phyloP scores from a whole-genome alignment of 805 yeast species.

The Clavispora asparagi region DNA sequence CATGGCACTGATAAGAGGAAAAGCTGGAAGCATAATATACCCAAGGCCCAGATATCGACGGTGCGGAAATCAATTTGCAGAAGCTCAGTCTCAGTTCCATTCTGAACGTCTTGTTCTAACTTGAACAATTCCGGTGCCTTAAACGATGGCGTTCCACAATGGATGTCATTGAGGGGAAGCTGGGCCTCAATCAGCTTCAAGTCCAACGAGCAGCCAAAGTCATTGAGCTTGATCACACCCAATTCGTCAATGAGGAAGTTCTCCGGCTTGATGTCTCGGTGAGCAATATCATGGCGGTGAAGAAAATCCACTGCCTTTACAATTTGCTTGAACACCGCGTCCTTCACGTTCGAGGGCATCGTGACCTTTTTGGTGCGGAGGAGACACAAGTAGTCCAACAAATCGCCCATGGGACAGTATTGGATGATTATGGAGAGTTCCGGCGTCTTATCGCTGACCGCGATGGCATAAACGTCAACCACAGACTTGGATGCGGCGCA shows the following conservation, averaged over 20 bases:
- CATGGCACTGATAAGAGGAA: conserved; percentile 44
- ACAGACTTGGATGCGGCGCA: conserved; percentile 25
- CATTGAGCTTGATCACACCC: conserved; percentile 43
- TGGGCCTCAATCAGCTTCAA: conserved; percentile 17
- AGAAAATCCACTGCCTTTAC: conserved; percentile 41
- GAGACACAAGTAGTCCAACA: conserved; percentile 37
- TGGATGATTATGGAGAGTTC: conserved; percentile 36
- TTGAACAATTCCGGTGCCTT: conserved; percentile 49
- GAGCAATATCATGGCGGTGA: conserved; percentile 40
- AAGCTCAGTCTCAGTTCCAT: background rate
- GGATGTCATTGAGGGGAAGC: conserved; percentile 18
- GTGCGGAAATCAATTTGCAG: conserved; percentile 23
- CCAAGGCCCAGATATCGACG: conserved; percentile 50
- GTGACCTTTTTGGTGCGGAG: conserved; percentile 31
- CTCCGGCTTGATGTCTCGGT: conserved; percentile 53
- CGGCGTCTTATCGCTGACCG: conserved; percentile 8
- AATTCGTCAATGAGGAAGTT: conserved; percentile 42
- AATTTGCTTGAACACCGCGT: conserved; percentile 42
- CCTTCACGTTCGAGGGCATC: conserved; percentile 32
- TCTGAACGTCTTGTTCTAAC: conserved; percentile 13
- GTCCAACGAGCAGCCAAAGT: conserved; percentile 48
- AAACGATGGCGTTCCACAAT: conserved; percentile 48
- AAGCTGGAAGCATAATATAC: conserved; percentile 44
- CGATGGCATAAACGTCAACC: conserved; percentile 23
- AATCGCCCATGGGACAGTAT: conserved; percentile 44